Conservation (phyloP, 352 stramenopile species). For the Pythium monospermum region DNA sequence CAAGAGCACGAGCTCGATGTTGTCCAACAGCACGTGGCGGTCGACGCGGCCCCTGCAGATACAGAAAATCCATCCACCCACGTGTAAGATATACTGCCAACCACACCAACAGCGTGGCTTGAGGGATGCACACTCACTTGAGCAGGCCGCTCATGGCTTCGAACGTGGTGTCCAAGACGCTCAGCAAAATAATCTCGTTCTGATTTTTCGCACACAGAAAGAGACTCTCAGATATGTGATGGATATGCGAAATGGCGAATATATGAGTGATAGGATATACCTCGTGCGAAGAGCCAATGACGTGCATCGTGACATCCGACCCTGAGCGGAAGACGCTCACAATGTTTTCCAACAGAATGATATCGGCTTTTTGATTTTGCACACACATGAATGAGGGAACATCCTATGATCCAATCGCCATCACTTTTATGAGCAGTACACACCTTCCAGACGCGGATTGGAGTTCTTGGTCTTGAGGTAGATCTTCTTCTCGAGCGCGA, state of each 20-base stretch:
- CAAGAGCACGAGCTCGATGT: constrained; percentile 88
- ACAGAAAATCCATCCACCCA: not conserved
- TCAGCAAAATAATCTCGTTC: constrained; percentile 89
- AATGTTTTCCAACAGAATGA: constrained; percentile 88
- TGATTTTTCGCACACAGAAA: constrained; percentile 28
- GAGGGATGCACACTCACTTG: no score
- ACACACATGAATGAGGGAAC: no score
- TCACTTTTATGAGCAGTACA: no score
- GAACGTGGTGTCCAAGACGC: constrained; percentile 80
- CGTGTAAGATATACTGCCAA: not conserved
- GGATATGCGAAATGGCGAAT: not conserved
- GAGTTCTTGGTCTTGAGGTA: constrained; percentile 89
- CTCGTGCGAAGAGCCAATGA: constrained; percentile 78
- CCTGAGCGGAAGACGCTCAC: constrained; percentile 87
- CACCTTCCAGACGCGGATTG: constrained; percentile 79
- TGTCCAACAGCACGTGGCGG: constrained; percentile 86
- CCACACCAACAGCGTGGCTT: no score
- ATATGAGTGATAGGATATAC: constrained; percentile 21
- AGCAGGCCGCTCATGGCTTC: constrained; percentile 83
- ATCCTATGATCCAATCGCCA: no score
- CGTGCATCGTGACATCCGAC: constrained; percentile 87
- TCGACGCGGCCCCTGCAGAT: constrained; percentile 70
- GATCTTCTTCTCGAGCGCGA: constrained; percentile 87
- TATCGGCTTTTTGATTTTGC: no score
- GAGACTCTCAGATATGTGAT: not conserved